Evolutionary conservation across 2,329 filamentous ascomycete genomes (phyloP), one percentile per base, ranked within the genome.

Genomic region (Aspergillus luchuensis): DNA sequence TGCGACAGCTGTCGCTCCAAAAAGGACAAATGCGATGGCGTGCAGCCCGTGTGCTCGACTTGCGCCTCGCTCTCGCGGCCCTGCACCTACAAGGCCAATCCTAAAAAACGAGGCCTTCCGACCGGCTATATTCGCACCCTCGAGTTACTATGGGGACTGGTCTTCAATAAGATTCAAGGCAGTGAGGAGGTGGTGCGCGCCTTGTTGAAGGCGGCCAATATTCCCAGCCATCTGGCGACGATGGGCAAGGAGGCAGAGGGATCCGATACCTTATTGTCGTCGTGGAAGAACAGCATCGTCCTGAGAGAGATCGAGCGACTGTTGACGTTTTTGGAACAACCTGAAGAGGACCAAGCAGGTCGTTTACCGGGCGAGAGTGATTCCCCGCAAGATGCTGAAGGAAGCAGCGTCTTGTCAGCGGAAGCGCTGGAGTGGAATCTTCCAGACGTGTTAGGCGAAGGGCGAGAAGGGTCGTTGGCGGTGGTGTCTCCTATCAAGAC

Each of bases 121-220:
- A 90, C 90, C n/a, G 90, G 91, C 15, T 92, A 92, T 70, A 88
- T 93, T 57, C 84, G 89, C 36, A 89, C 89, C 0, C 79, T 93
- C 17, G 90, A 93, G 73, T 75, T 90, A 47, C 84, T 88, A 8
- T 80, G 90, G 57, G 88, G 87, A 11, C 87, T 87, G 80, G 77
- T 90, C 1, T 88, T 91, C 62, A 82, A 86, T 61, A 84, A 84
- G 57, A 82, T 87, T 38, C 81, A 85, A 13, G 85, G 83, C 8
- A 83, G 81, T 51, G 88, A 91, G 72, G 79, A 81, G 55, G 80
- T 82, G 13, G 80, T 91, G 23, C 81, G 84, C 51, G 76, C 76
- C 7, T 75, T 88, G 54, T 76, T 90, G 58, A 80, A 80, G 38
- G 76, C 78, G 38, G 76, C 79, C 43, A 79, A 81, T 58, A 69